Evolutionary conservation across 169 alveolate species (phyloP).

Genomic region (Plasmodium gaboni): DNA sequence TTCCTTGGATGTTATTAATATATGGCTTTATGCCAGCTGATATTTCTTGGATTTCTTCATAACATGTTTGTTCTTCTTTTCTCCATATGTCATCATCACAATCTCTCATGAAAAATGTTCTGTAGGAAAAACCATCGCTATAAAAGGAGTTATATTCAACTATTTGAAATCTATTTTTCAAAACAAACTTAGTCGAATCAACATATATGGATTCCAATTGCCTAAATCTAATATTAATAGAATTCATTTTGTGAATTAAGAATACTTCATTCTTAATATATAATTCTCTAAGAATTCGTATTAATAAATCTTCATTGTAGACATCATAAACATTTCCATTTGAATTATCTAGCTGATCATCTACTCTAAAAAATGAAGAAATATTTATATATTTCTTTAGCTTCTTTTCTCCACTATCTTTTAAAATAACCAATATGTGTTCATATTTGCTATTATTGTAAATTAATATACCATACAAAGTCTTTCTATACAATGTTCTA

Average conservation of each 20-base stretch:
- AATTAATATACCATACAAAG: constrained; percentile 18
- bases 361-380: neutral
- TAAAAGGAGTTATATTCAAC: constrained; percentile 36
- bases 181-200: constrained; percentile 10
- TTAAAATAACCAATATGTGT: constrained; percentile 28
- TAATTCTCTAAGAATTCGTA: constrained; percentile 49
- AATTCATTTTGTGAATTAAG: constrained; percentile 34
- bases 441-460: constrained; percentile 42
- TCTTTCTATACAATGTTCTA: constrained; percentile 20
- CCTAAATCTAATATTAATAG: constrained; percentile 21
- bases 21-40: neutral
- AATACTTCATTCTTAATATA: constrained; percentile 48
- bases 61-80: neutral
- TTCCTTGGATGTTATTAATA: neutral
- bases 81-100: neutral
- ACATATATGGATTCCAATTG: constrained; percentile 27
- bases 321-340: neutral
- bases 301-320: constrained; percentile 27
- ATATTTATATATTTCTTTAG: neutral
- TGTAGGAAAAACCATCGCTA: constrained; percentile 24
- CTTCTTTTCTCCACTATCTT: neutral
- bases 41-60: neutral
- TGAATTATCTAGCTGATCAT: neutral
- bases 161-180: constrained; percentile 18
- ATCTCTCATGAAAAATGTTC: constrained; percentile 1